Conservation (phyloP, 805 yeast genomes). For the Dipodascopsis uninucleata region DNA sequence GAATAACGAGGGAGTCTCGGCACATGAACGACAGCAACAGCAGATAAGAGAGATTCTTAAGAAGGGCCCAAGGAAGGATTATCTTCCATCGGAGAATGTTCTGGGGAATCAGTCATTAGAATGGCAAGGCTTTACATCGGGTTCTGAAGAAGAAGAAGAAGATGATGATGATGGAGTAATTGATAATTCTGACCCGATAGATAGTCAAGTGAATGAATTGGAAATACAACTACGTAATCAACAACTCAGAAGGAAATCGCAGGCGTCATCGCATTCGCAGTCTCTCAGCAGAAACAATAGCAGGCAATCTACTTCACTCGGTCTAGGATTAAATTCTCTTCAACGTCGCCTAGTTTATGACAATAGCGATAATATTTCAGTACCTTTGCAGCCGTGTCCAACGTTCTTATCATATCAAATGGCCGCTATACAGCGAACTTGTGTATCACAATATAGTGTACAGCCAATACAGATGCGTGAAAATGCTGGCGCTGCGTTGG, state of each 20-base stretch:
- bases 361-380: conserved; percentile 2
- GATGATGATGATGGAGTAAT: conserved; percentile 10
- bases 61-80: conserved; percentile 17
- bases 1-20: conserved; percentile 8
- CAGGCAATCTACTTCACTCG: conserved; percentile 21
- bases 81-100: conserved; percentile 24
- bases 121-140: conserved; percentile 15
- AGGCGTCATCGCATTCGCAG: conserved; percentile 7
- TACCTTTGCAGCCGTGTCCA: conserved; percentile 28
- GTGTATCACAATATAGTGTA: conserved; percentile 52
- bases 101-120: conserved; percentile 9
- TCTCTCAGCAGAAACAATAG: conserved; percentile 8
- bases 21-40: conserved; percentile 25
- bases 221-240: conserved; percentile 16
- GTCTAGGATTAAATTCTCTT: conserved; percentile 1
- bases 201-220: conserved; percentile 12
- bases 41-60: conserved; percentile 11
- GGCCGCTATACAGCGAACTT: conserved; percentile 64
- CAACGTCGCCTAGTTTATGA: conserved; percentile 13
- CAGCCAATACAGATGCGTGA: conserved; percentile 51
- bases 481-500: conserved; percentile 64
- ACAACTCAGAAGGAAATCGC: conserved; percentile 11
- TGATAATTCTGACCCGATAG: neutral
- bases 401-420: conserved; percentile 72
- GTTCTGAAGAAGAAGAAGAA: conserved; percentile 8